Conservation (phyloP, 2,329 filamentous ascomycete species). For the Colletotrichum tropicale region DNA sequence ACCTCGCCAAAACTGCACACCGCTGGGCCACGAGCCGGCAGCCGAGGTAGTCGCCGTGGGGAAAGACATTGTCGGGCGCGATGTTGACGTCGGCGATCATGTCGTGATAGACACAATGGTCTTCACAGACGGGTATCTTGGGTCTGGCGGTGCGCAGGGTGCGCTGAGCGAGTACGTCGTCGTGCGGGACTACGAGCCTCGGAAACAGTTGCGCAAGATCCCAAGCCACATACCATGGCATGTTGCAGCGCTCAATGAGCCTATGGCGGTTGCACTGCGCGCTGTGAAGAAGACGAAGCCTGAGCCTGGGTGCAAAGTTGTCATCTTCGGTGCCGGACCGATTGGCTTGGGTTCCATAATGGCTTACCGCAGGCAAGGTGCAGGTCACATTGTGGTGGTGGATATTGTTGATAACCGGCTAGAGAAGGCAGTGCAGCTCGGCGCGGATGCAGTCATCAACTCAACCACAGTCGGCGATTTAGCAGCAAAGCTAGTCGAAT, state of each 20-base stretch:
- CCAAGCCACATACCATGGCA: background rate
- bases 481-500: background rate
- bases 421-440: background rate
- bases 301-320: background rate
- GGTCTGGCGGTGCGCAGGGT: background rate
- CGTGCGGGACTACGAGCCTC: background rate
- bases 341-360: background rate
- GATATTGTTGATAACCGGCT: background rate
- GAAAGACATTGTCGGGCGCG: background rate
- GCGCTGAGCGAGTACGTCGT: conserved; percentile 1
- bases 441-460: background rate
- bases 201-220: background rate
- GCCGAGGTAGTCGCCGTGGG: background rate
- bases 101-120: background rate
- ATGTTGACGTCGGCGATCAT: background rate
- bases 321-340: background rate
- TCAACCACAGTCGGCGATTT: background rate
- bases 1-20: background rate
- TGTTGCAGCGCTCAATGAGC: background rate
- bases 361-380: background rate
- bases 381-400: background rate
- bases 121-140: background rate
- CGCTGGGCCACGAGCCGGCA: background rate
- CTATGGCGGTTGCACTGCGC: background rate
- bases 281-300: background rate